A percentile compares a stretch with the other conserved stretches of the same genome.
Evolutionary conservation across 139 green algal species (phyloP).

Genomic region (Tetradesmus lagerheimii): DNA sequence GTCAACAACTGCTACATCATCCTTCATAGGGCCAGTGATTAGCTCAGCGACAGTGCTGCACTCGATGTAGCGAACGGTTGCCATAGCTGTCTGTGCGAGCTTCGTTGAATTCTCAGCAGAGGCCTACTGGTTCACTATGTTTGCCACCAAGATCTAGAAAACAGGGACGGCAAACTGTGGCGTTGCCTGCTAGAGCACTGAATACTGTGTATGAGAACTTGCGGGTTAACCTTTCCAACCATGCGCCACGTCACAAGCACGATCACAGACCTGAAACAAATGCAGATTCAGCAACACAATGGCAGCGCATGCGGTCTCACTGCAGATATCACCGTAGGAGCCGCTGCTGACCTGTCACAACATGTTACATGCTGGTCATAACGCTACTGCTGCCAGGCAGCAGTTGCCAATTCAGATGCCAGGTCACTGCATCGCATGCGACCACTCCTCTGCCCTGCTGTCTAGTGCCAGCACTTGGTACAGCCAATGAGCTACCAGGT

Average conservation of each 20-base stretch:
- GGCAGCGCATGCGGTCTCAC: too few relatives aligned
- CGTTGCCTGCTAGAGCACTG: too few relatives aligned
- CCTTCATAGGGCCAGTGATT: conserved; percentile 28
- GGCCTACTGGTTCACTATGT: background rate
- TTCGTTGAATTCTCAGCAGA: background rate
- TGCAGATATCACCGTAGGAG: too few relatives aligned
- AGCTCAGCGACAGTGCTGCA: conserved; percentile 13
- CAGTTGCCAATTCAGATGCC: too few relatives aligned
- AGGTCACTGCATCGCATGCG: conserved; percentile 42
- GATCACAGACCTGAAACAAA: too few relatives aligned
- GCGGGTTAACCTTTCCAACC: too few relatives aligned
- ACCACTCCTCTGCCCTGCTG: conserved; percentile 69
- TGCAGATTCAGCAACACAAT: too few relatives aligned
- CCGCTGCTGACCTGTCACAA: background rate
- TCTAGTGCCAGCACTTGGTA: conserved; percentile 79
- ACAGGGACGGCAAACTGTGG: too few relatives aligned
- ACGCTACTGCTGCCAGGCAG: too few relatives aligned
- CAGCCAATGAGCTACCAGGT: conserved; percentile 82
- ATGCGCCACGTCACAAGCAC: too few relatives aligned
- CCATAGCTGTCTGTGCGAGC: background rate
- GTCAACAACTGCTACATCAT: conserved; percentile 31
- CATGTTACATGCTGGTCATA: background rate
- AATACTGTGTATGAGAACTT: too few relatives aligned
- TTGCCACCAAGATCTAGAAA: too few relatives aligned
- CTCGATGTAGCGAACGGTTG: conserved; percentile 10